phyloP scores from a whole-genome alignment of 1,284 basidiomycete genomes.

The Stereum hirsutum region DNA sequence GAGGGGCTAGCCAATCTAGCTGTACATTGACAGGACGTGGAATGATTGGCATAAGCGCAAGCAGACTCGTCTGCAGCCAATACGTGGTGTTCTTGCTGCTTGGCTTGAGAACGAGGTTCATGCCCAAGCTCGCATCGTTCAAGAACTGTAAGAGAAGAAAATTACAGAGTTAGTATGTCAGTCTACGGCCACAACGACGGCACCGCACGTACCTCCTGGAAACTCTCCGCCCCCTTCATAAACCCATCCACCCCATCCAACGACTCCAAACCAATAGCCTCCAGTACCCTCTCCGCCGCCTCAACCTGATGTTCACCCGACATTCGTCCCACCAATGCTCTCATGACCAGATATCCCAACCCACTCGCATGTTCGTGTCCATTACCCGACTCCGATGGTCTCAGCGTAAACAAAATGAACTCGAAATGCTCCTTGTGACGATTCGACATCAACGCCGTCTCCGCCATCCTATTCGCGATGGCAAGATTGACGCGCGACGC shows the following conservation, averaged over 20 bases:
- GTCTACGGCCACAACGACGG: background rate
- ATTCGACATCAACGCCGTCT: conserved; percentile 49
- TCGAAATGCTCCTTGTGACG: conserved; percentile 29
- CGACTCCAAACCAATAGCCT: conserved; percentile 33
- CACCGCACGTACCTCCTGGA: conserved; percentile 30
- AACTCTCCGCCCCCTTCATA: conserved; percentile 26
- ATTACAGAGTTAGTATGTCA: background rate
- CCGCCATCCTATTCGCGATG: conserved; percentile 52
- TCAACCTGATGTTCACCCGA: conserved; percentile 49
- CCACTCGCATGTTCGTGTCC: conserved; percentile 41
- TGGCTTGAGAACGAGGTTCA: conserved; percentile 46
- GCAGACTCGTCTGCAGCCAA: conserved; percentile 46
- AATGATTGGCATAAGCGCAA: conserved; percentile 38
- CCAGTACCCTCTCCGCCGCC: conserved; percentile 39
- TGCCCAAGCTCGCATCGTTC: conserved; percentile 33
- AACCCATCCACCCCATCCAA: conserved; percentile 35
- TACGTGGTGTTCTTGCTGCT: conserved; percentile 42
- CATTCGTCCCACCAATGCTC: conserved; percentile 42
- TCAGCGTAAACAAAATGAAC: conserved; percentile 38
- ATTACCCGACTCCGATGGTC: too few relatives aligned
- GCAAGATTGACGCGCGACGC: conserved; percentile 43
- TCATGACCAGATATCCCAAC: conserved; percentile 50
- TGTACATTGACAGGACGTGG: conserved; percentile 30
- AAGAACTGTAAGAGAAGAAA: conserved; percentile 29
- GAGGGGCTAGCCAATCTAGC: conserved; percentile 47